A percentile compares a stretch with the other conserved stretches of the same genome.
Conservation (phyloP, 2,329 filamentous ascomycete genomes). For the Didymella keratinophila region DNA sequence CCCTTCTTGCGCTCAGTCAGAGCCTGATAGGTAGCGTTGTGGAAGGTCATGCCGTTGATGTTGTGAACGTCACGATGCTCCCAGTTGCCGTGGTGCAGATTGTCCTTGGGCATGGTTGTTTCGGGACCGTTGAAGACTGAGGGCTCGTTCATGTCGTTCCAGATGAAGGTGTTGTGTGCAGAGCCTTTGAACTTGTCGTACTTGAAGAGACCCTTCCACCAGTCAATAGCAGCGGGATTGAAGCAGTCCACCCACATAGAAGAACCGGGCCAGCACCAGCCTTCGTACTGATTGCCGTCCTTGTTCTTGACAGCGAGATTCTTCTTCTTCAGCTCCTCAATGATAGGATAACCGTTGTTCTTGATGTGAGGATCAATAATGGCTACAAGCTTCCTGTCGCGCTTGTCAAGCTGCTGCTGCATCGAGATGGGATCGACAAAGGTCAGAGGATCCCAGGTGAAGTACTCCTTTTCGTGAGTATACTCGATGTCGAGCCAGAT, state of each 20-base stretch:
- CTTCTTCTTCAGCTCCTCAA: conserved; percentile 83
- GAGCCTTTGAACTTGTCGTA: conserved; percentile 89
- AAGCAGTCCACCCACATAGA: conserved; percentile 97
- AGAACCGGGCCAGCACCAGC: conserved; percentile 98
- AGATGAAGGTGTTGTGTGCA: conserved; percentile 86
- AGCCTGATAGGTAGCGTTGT: conserved; percentile 91
- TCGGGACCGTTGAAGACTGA: conserved; percentile 99
- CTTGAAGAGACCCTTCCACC: conserved; percentile 90
- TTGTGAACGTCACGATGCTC: conserved; percentile 98
- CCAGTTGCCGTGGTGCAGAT: conserved; percentile 89
- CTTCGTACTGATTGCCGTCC: conserved; percentile 86
- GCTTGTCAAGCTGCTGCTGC: conserved; percentile 84
- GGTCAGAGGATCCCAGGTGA: conserved; percentile 91
- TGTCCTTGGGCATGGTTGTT: conserved; percentile 99
- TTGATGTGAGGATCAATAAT: conserved; percentile 99
- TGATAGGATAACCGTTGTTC: conserved; percentile 81
- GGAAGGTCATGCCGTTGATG: conserved; percentile 91
- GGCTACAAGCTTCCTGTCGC: conserved; percentile 87
- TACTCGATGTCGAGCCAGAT: conserved; percentile 99
- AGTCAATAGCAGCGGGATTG: conserved; percentile 87
- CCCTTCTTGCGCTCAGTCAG: conserved; percentile 85
- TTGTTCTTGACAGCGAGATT: conserved; percentile 89
- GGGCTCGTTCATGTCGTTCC: conserved; percentile 99
- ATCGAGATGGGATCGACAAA: conserved; percentile 88
- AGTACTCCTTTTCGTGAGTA: conserved; percentile 96